Conservation (phyloP, 2,329 filamentous ascomycete genomes). For the Madurella fahalii region DNA sequence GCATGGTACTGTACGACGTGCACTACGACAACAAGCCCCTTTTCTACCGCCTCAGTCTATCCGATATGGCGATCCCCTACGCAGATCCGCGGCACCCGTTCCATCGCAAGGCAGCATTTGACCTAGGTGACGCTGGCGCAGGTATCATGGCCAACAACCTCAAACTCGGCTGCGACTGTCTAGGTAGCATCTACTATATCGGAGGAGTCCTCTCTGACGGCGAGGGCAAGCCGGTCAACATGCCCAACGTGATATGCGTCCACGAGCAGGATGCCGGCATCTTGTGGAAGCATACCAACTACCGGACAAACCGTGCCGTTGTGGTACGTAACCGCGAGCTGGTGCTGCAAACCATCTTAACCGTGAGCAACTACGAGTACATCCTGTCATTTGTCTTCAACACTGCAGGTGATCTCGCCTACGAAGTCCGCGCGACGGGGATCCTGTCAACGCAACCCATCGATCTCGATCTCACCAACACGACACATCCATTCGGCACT, state of each 20-base stretch:
- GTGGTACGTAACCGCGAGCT: slow-evolving; percentile 59
- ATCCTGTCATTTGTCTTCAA: slow-evolving; percentile 63
- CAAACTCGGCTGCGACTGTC: slow-evolving; percentile 62
- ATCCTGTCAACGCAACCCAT: slow-evolving; percentile 53
- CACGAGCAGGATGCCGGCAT: slow-evolving; percentile 69
- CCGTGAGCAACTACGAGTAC: slow-evolving; percentile 68
- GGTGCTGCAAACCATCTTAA: slow-evolving; percentile 65
- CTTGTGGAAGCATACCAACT: slow-evolving; percentile 68
- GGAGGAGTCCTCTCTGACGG: slow-evolving; percentile 49
- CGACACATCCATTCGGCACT: slow-evolving; percentile 49
- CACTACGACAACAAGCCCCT: slow-evolving; percentile 57
- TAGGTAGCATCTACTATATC: slow-evolving; percentile 60
- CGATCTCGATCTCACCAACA: slow-evolving; percentile 52
- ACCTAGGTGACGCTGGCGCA: slow-evolving; percentile 62
- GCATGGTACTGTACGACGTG: slow-evolving; percentile 59
- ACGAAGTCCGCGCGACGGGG: slow-evolving; percentile 63
- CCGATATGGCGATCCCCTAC: slow-evolving; percentile 63
- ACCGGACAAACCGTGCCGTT: slow-evolving; percentile 57
- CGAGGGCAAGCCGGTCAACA: slow-evolving; percentile 50
- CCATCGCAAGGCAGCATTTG: slow-evolving; percentile 63
- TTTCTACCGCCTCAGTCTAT: slow-evolving; percentile 56
- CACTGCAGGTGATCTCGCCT: slow-evolving; percentile 55
- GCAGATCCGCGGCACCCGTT: slow-evolving; percentile 58
- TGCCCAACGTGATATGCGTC: slow-evolving; percentile 61
- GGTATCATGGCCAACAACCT: slow-evolving; percentile 65